Evolutionary conservation across 768 basidiomycete species (phyloP).

Genomic region (Mycena olivaceomarginata): DNA sequence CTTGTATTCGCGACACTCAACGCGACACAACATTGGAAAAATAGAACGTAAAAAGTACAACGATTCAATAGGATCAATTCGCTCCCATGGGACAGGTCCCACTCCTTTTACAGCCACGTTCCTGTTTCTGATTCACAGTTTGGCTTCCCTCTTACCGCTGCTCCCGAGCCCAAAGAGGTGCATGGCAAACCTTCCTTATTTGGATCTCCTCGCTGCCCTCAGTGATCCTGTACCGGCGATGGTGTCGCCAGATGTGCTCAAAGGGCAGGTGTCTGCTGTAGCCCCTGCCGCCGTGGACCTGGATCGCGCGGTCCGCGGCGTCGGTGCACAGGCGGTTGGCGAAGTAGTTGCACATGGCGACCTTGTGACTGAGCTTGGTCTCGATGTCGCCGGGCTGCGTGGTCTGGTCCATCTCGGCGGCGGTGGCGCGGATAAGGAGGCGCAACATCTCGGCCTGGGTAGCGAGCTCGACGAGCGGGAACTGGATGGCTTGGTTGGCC

Average conservation of each 20-base stretch:
- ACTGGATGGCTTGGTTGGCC: constrained; percentile 39
- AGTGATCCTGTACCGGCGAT: constrained; percentile 37
- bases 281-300: constrained; percentile 39
- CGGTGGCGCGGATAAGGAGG: constrained; percentile 34
- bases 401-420: constrained; percentile 37
- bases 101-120: constrained; percentile 5
- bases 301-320: constrained; percentile 38
- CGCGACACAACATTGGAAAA: not conserved
- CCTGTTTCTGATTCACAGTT: constrained; percentile 27
- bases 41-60: not conserved
- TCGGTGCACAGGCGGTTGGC: constrained; percentile 38
- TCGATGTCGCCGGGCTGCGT: constrained; percentile 31
- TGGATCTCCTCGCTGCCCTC: constrained; percentile 40
- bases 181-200: constrained; percentile 35
- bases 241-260: constrained; percentile 38
- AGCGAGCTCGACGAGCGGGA: constrained; percentile 36
- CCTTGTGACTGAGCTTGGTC: constrained; percentile 31
- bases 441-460: constrained; percentile 40
- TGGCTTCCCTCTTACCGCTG: constrained; percentile 25
- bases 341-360: constrained; percentile 39
- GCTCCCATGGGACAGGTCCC: constrained; percentile 10
- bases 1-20: not conserved
- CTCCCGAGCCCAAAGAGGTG: constrained; percentile 25
- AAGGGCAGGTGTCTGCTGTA: constrained; percentile 31
- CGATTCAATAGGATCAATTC: constrained; percentile 7